Conservation (phyloP, 768 basidiomycete genomes). For the Porpolomopsis calyptriformis region DNA sequence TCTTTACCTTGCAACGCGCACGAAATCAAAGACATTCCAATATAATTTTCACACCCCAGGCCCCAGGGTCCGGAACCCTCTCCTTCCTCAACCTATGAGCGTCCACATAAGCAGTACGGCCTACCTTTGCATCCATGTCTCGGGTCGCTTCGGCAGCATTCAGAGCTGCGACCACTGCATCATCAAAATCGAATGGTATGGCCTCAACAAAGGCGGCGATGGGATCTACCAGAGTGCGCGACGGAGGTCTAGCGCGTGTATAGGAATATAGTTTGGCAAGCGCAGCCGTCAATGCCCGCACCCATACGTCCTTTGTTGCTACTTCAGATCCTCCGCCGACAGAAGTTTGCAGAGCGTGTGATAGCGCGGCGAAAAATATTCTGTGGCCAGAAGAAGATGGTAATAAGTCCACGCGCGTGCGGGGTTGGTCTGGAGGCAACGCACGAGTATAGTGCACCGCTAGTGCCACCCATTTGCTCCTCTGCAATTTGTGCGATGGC, state of each 20-base stretch:
- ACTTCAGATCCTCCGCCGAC: conserved; percentile 9
- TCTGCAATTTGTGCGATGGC: conserved; percentile 66
- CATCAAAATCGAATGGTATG: conserved; percentile 30
- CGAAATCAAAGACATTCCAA: background rate
- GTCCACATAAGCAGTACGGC: conserved; percentile 81
- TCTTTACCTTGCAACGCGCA: too few relatives aligned
- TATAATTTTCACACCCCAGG: conserved; percentile 58
- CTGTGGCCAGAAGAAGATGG: conserved; percentile 28
- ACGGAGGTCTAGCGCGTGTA: conserved; percentile 82
- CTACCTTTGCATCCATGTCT: conserved; percentile 73
- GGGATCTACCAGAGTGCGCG: conserved; percentile 89
- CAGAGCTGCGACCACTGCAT: conserved; percentile 49
- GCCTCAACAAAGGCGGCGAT: conserved; percentile 63
- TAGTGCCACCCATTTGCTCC: conserved; percentile 84
- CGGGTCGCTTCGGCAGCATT: conserved; percentile 66
- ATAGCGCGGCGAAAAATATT: conserved; percentile 85
- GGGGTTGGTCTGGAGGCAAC: conserved; percentile 20
- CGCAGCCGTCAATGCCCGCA: conserved; percentile 44
- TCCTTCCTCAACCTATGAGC: conserved; percentile 50
- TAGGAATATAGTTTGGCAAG: conserved; percentile 62
- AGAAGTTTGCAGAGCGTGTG: conserved; percentile 51
- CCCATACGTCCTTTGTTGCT: conserved; percentile 50
- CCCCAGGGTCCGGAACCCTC: conserved; percentile 75
- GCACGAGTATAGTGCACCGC: conserved; percentile 84
- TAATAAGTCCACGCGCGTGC: background rate